phyloP scores from a whole-genome alignment of 306 rosid species.

The Luffa aegyptiaca region DNA sequence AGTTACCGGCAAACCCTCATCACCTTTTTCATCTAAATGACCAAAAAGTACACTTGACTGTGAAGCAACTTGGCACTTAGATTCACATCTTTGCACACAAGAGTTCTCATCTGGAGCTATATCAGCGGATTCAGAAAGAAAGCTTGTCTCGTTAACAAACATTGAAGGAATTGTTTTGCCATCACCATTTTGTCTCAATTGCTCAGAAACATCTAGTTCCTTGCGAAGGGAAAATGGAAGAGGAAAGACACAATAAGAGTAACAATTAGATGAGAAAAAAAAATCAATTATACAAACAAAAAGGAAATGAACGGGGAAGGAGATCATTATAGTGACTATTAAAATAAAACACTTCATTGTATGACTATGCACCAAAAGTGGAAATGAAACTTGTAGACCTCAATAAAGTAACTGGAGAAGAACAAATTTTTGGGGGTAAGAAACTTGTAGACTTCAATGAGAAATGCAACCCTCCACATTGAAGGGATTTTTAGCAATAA shows the following conservation, averaged over 20 bases:
- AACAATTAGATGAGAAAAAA: background rate
- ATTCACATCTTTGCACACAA: constrained; percentile 38
- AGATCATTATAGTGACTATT: background rate
- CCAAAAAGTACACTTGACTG: constrained; percentile 40
- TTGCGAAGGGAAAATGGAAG: constrained; percentile 21
- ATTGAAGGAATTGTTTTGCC: constrained; percentile 20
- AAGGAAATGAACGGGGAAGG: constrained; percentile 18
- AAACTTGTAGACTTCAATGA: background rate
- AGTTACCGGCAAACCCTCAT: constrained; percentile 31
- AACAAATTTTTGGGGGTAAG: background rate
- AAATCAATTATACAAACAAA: constrained; percentile 18
- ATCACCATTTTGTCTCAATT: constrained; percentile 18
- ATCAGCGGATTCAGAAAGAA: constrained; percentile 75
- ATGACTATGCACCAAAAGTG: background rate
- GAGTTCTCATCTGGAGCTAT: constrained; percentile 64
- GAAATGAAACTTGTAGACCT: background rate
- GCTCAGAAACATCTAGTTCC: constrained; percentile 37
- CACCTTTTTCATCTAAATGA: constrained; percentile 22
- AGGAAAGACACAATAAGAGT: constrained; percentile 15
- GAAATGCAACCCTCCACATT: background rate
- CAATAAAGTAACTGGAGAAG: background rate
- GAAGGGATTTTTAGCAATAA: background rate
- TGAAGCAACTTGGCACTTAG: constrained; percentile 32
- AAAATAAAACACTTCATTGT: background rate
- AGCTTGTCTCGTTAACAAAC: constrained; percentile 57